Base-by-base conservation (phyloP, 202 grass and related monocot genomes). In the Bolboschoenoplectus hybrid region DNA sequence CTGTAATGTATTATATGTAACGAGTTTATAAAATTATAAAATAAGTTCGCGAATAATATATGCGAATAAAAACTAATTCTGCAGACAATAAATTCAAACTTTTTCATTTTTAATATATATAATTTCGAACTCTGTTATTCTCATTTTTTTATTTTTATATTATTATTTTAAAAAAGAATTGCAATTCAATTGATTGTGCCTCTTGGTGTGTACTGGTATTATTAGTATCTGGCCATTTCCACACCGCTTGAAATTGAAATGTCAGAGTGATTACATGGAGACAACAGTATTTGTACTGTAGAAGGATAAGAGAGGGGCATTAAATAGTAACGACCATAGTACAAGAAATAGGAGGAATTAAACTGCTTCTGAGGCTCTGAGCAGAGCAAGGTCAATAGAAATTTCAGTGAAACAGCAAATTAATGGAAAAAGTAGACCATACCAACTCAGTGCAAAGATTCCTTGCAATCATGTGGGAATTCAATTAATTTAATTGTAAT, bases 281-380 rank as follows among this genome's bases (percentile, higher is more conserved):
- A 77, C 11, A 77, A 39, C 74, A 77, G 74, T 20, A 19, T 16
- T 32, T 56, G 50, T 53, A 56, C 26, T 77, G 74, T 77, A 55
- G 4, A 77, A 56, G 50, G 73, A 53, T 55, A 56, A 77, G 34
- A 1, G 26, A 76, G 20, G 56, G 12, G 9, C 63, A 67, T 69
- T 17, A 36, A 83, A 44, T 67, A 82, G 36, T 47, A 45, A 65
- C 55, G 61, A 64, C 58, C 26, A 68, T 67, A 83, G 81, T 83
- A 83, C 64, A 83, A 68, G 57, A 51, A 83, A 67, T 66, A 83
- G 64, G 61, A 68, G 43, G 62, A 52, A 83, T 83, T 69, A 83
- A 55, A 83, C 81, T 36, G 81, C 41, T 52, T 67, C 68, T 4
- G 9, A 63, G 7, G 1, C 9, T 56, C 73, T 53, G n/a, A 52